These are phyloP conservation scores for Rhododendron kiyosumense DNA, from an alignment of 148 eudicot species.

Conservation along the genomic window DNA sequence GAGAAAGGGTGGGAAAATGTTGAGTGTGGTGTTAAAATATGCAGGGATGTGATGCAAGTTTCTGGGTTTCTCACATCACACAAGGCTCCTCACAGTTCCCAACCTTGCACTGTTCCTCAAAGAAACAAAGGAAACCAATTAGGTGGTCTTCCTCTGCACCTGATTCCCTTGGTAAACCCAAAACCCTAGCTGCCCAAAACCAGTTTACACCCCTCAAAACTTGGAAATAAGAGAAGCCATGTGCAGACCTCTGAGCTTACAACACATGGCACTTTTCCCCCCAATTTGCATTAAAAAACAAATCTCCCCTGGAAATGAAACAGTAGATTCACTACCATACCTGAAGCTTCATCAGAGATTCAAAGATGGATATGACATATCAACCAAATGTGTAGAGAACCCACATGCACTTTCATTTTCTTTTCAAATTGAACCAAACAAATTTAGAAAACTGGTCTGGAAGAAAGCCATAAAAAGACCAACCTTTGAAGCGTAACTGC, in stretches of 20 bases:
- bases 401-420: background rate
- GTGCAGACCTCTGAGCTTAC: slow-evolving; percentile 70
- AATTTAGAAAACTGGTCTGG: background rate
- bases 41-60: background rate
- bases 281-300: background rate
- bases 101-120: slow-evolving; percentile 13
- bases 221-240: slow-evolving; percentile 75
- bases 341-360: slow-evolving; percentile 1
- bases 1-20: background rate
- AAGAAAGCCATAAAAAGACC: background rate
- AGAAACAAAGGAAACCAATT: slow-evolving; percentile 23
- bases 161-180: slow-evolving; percentile 44
- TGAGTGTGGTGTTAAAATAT: slow-evolving; percentile 4
- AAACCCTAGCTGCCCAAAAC: slow-evolving; percentile 24
- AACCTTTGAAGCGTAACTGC: background rate
- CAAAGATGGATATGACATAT: background rate
- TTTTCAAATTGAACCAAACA: background rate
- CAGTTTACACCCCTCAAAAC: slow-evolving; percentile 44
- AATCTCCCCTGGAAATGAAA: background rate
- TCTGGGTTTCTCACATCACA: slow-evolving; percentile 13
- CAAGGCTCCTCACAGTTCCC: slow-evolving; percentile 27
- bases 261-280: slow-evolving; percentile 60
- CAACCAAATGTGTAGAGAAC: background rate
- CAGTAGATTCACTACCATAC: background rate
- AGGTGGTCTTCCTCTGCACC: slow-evolving; percentile 38